Evolutionary conservation across 768 basidiomycete genomes (phyloP).

Genomic region (Tricholoma matsutake): DNA sequence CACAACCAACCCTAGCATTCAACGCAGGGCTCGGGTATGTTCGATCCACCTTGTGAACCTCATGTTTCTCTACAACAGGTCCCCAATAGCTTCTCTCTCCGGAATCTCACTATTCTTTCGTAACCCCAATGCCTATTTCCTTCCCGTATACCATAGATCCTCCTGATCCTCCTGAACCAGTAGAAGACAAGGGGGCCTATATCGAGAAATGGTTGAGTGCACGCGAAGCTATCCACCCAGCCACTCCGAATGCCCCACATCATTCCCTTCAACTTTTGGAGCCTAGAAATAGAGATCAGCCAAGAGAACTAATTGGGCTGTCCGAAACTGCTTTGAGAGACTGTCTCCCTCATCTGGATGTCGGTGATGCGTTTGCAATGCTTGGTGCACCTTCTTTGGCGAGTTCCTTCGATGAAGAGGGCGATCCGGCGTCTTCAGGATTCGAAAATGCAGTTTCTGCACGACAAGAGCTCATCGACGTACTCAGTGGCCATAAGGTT

Average conservation of each 20-base stretch:
- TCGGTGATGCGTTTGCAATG: constrained; percentile 74
- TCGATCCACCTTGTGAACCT: not conserved
- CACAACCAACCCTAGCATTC: constrained; percentile 54
- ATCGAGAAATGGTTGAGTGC: constrained; percentile 76
- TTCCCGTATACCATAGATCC: constrained; percentile 80
- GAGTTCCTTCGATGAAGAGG: constrained; percentile 34
- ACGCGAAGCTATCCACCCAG: constrained; percentile 53
- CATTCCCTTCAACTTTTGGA: constrained; percentile 47
- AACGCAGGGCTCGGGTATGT: constrained; percentile 59
- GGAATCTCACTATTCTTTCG: constrained; percentile 72
- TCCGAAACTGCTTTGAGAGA: constrained; percentile 68
- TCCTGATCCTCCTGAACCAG: constrained; percentile 44
- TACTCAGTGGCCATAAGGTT: constrained; percentile 74
- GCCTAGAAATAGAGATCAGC: constrained; percentile 47
- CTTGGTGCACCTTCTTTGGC: constrained; percentile 61
- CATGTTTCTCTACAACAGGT: not conserved
- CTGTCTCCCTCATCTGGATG: constrained; percentile 80
- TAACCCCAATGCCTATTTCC: constrained; percentile 74
- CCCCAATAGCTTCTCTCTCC: constrained; percentile 40
- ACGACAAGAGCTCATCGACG: constrained; percentile 73
- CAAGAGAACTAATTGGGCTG: constrained; percentile 65
- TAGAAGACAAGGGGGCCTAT: constrained; percentile 53
- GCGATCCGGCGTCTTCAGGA: constrained; percentile 27
- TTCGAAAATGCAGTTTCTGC: constrained; percentile 38
- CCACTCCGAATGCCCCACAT: constrained; percentile 19